These are phyloP conservation scores for Desmodesmus armatus DNA, from an alignment of 139 green algal genomes.

Conservation along the genomic window DNA sequence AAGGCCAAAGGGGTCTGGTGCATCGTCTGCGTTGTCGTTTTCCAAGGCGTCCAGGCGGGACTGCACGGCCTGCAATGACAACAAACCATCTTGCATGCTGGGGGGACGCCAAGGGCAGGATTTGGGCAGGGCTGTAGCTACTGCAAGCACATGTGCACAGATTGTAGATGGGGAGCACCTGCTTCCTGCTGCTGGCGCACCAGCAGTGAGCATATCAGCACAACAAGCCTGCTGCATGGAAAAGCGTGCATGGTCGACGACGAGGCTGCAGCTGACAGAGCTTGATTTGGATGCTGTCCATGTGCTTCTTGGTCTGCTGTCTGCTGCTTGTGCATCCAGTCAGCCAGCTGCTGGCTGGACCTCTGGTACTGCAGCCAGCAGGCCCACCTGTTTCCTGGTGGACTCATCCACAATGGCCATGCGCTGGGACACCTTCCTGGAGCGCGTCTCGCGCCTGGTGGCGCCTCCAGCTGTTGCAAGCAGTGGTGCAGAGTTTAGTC, in stretches of 20 bases:
- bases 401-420: conserved; percentile 76
- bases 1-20: conserved; percentile 56
- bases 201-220: background rate
- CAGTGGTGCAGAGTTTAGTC: background rate
- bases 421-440: conserved; percentile 79
- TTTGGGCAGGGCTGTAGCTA: too few relatives aligned
- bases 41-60: conserved; percentile 83
- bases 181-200: background rate
- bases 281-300: too few relatives aligned
- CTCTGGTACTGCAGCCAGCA: too few relatives aligned
- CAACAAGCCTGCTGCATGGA: background rate
- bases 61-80: conserved; percentile 60
- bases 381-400: conserved; percentile 66
- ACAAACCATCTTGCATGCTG: too few relatives aligned
- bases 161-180: background rate
- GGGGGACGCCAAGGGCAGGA: too few relatives aligned
- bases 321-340: too few relatives aligned
- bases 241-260: too few relatives aligned
- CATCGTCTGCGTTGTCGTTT: conserved; percentile 69
- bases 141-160: too few relatives aligned
- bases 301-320: too few relatives aligned
- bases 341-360: too few relatives aligned
- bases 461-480: background rate
- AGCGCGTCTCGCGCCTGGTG: conserved; percentile 52
- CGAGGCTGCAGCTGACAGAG: too few relatives aligned